Conservation (phyloP, 2,329 filamentous ascomycete genomes). For the Alternaria novae-zelandiae region DNA sequence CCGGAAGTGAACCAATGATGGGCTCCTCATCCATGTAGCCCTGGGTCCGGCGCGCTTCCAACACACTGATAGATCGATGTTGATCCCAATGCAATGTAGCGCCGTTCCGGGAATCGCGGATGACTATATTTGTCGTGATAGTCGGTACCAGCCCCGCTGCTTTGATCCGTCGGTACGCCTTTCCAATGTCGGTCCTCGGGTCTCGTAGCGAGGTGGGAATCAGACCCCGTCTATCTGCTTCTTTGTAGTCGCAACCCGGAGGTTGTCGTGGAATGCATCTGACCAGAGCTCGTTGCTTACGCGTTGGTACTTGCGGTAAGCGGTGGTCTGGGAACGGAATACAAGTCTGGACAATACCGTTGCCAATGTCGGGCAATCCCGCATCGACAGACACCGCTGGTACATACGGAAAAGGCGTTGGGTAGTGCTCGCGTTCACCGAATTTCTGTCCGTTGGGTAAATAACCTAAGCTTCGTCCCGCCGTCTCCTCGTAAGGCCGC, state of each 20-base stretch:
- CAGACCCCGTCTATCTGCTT: constrained; percentile 47
- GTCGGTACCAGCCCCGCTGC: constrained; percentile 66
- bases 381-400: constrained; percentile 60
- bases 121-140: constrained; percentile 62
- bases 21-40: constrained; percentile 74
- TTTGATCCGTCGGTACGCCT: constrained; percentile 60
- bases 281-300: constrained; percentile 56
- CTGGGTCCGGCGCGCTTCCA: constrained; percentile 73
- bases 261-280: constrained; percentile 65
- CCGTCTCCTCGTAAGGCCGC: constrained; percentile 53
- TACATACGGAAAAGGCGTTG: constrained; percentile 67
- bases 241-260: constrained; percentile 32
- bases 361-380: constrained; percentile 69
- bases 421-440: constrained; percentile 57
- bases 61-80: constrained; percentile 65
- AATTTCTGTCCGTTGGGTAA: constrained; percentile 55
- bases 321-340: constrained; percentile 73
- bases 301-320: constrained; percentile 25
- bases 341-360: constrained; percentile 67
- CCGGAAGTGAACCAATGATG: constrained; percentile 61
- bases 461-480: constrained; percentile 58
- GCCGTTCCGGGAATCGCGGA: constrained; percentile 64
- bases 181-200: constrained; percentile 27
- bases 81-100: constrained; percentile 70
- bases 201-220: constrained; percentile 33